Evolutionary conservation across 192 early-diverging fungal species (phyloP), one percentile per base, ranked within the genome.

Genomic region (Phycomyces blakesleeanus): DNA sequence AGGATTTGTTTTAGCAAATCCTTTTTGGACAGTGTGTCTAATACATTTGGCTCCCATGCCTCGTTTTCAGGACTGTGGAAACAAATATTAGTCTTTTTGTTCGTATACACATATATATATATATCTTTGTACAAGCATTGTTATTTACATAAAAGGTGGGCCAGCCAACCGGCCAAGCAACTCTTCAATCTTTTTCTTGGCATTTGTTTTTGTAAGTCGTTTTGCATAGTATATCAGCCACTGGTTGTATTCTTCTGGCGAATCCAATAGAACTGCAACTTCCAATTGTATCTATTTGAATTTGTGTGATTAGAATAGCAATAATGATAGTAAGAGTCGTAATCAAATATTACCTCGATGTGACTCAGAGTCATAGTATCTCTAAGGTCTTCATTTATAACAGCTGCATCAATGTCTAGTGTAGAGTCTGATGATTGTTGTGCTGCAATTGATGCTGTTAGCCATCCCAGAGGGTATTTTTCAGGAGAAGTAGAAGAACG

Each of bases 91-190:
- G 20, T 16, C 39, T 61, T 29, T 57, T 10, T 40, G 34, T n/a
- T 56, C 6, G 20, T 38, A 21, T 22, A 22, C 40, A 25, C 22
- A 21, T 21, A 16, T 0, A 58, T 25, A 62, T 11, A 50, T 8
- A 69, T 15, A 18, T 0, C 15, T 37, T 16, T 9, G 51, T n/a
- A n/a, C n/a, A n/a, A n/a, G n/a, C n/a, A n/a, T n/a, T n/a, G n/a
- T 34, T 7, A 34, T 69, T 68, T 76, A 81, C 82, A 66, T 67
- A 49, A 72, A 73, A 40, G 76, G 70, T 12, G 84, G 81, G 11
- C 85, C 89, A 18, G 85, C 63, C 41, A 91, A 69, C 54, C 81
- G 81, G 54, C 86, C 81, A 71, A 86, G 89, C 15, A 91, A 57
- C 66, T 91, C 91, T 59, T 82, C 79, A 7, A 80, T 80, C 64